Percentiles rank a stretch among this genome's conserved stretches.
These are phyloP conservation scores for Brassica hybrid DNA, from an alignment of 441 rosid genomes.

Conservation along the genomic window DNA sequence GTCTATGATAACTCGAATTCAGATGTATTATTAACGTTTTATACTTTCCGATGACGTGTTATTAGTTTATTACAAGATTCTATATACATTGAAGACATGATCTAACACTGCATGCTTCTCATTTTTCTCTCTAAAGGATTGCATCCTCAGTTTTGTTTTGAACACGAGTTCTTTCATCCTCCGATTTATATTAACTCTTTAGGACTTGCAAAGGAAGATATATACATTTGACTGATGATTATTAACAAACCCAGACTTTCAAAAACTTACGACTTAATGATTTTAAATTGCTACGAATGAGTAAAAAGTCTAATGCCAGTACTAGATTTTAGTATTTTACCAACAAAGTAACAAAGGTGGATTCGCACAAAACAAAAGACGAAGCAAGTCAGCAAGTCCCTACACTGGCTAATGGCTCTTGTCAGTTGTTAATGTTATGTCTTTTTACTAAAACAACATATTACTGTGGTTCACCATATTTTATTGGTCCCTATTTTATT, in stretches of 20 bases:
- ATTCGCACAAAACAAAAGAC: conserved; percentile 19
- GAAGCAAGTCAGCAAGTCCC: conserved; percentile 14
- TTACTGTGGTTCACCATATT: conserved; percentile 1
- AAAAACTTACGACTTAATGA: background rate
- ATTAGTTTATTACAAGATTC: background rate
- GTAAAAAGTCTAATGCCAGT: background rate
- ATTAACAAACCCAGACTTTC: background rate
- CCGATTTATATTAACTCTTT: background rate
- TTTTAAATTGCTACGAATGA: background rate
- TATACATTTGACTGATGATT: background rate
- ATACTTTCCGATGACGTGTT: background rate
- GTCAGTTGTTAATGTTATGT: conserved; percentile 1
- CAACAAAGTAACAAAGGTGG: conserved; percentile 13
- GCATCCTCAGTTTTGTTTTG: background rate
- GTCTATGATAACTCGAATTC: background rate
- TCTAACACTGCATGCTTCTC: conserved; percentile 2
- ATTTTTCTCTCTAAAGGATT: background rate
- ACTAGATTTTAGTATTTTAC: background rate
- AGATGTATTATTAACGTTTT: background rate
- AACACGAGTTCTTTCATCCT: background rate
- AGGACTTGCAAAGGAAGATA: background rate
- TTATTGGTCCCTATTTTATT: background rate
- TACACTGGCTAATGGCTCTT: conserved; percentile 8
- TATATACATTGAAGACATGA: background rate
- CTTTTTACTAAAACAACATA: background rate